A percentile compares a stretch with the other conserved stretches of the same genome.
Conservation (phyloP, 345 rosid genomes). For the Eucalyptus urophylla region DNA sequence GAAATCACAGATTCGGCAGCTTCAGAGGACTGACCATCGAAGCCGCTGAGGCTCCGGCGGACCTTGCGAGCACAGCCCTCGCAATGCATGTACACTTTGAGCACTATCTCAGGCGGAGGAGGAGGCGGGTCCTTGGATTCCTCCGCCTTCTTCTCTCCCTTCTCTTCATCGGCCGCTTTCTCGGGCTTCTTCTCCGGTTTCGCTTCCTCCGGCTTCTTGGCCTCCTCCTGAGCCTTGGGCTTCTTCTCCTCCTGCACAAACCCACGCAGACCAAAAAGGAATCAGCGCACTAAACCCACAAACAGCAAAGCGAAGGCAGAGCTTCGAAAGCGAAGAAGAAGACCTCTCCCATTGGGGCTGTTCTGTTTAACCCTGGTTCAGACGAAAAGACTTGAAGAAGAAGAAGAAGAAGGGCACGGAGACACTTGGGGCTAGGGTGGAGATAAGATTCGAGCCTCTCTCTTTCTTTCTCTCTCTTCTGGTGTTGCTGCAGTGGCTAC, state of each 20-base stretch:
- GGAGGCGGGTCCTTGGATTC: conserved; percentile 46
- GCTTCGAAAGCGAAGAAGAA: neutral
- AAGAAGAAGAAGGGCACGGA: neutral
- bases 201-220: conserved; percentile 35
- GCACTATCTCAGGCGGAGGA: conserved; percentile 61
- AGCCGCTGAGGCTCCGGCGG: conserved; percentile 63
- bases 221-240: conserved; percentile 20
- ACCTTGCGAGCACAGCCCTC: conserved; percentile 96
- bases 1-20: neutral
- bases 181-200: conserved; percentile 13
- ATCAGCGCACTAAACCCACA: neutral
- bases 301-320: neutral
- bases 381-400: neutral
- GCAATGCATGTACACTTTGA: conserved; percentile 91
- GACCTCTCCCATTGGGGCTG: conserved; percentile 58
- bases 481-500: neutral
- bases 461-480: neutral
- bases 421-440: neutral
- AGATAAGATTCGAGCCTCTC: neutral
- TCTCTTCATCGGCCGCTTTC: conserved; percentile 11
- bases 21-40: conserved; percentile 34
- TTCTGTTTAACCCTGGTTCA: neutral
- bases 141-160: conserved; percentile 13
- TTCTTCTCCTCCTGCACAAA: neutral
- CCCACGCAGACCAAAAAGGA: neutral